phyloP scores from a whole-genome alignment of 768 basidiomycete genomes.

The Coprinopsis cinerea region DNA sequence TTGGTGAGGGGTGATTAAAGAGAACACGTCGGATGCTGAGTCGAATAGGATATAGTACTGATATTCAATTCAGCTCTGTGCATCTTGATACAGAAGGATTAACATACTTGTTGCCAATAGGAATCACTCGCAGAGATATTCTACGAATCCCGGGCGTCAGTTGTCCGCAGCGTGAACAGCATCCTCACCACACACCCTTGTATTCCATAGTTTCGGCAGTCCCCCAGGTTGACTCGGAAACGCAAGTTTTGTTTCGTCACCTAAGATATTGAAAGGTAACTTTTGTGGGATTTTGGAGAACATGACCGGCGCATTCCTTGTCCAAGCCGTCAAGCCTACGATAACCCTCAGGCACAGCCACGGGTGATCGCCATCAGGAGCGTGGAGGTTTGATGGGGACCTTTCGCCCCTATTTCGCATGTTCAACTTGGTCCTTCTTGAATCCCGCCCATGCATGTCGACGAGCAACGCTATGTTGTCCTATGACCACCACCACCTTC shows the following conservation, averaged over 20 bases:
- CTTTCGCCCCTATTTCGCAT: too few species aligned
- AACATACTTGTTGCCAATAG: conserved; percentile 87
- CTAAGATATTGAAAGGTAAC: conserved; percentile 71
- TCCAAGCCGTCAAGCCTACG: too few species aligned
- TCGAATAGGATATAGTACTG: conserved; percentile 86
- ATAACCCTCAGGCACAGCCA: too few species aligned
- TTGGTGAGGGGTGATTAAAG: conserved; percentile 80
- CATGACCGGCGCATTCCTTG: too few species aligned
- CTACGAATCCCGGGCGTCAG: conserved; percentile 31
- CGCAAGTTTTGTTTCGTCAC: conserved; percentile 84
- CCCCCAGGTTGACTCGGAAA: conserved; percentile 82
- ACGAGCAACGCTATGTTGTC: too few species aligned
- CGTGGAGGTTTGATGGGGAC: too few species aligned
- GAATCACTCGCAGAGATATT: conserved; percentile 67
- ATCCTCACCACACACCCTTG: conserved; percentile 49
- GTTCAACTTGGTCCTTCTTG: too few species aligned
- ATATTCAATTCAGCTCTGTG: conserved; percentile 3
- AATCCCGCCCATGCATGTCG: too few species aligned
- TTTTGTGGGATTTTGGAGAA: conserved; percentile 69
- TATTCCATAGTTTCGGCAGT: conserved; percentile 66
- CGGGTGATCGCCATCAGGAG: too few species aligned
- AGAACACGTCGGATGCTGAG: conserved; percentile 86
- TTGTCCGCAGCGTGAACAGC: background rate
- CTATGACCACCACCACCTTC: too few species aligned
- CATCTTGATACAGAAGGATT: background rate